Percentiles rank a stretch among this genome's conserved stretches.
Evolutionary conservation across 2,329 filamentous ascomycete species (phyloP).

Genomic region (Helotiales sp.): DNA sequence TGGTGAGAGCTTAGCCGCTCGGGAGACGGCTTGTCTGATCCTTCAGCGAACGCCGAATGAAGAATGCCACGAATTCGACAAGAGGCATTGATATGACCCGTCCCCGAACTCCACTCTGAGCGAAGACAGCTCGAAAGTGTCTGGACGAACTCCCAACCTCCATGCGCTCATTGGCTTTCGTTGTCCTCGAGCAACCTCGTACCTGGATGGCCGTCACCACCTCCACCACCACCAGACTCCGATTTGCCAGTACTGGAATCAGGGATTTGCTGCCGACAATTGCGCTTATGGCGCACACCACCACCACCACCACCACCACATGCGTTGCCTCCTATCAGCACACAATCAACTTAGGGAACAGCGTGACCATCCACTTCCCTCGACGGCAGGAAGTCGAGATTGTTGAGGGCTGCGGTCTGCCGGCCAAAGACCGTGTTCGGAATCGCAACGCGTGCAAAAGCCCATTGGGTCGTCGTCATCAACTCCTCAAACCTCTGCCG

Average conservation of each 20-base stretch:
- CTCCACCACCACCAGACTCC: slow-evolving; percentile 13
- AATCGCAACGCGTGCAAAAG: slow-evolving; percentile 11
- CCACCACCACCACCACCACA: too few relatives aligned
- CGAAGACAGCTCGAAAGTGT: slow-evolving; percentile 4
- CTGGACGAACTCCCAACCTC: not conserved
- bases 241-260: slow-evolving; percentile 25
- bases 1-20: slow-evolving; percentile 28
- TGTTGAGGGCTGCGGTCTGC: slow-evolving; percentile 17
- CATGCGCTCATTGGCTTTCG: slow-evolving; percentile 2
- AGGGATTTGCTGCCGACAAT: slow-evolving; percentile 19
- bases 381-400: slow-evolving; percentile 8
- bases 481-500: slow-evolving; percentile 18
- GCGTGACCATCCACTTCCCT: slow-evolving; percentile 17
- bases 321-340: slow-evolving; percentile 24
- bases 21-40: slow-evolving; percentile 23
- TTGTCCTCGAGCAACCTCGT: slow-evolving; percentile 8
- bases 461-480: slow-evolving; percentile 30
- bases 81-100: not conserved
- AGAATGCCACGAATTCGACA: slow-evolving; percentile 19
- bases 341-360: slow-evolving; percentile 11
- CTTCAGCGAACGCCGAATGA: slow-evolving; percentile 17
- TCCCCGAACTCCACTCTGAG: slow-evolving; percentile 12
- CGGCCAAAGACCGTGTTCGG: slow-evolving; percentile 27
- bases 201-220: slow-evolving; percentile 21
- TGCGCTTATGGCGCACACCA: slow-evolving; percentile 30